Conservation (phyloP, 805 yeast genomes). For the Candida andamanensis region DNA sequence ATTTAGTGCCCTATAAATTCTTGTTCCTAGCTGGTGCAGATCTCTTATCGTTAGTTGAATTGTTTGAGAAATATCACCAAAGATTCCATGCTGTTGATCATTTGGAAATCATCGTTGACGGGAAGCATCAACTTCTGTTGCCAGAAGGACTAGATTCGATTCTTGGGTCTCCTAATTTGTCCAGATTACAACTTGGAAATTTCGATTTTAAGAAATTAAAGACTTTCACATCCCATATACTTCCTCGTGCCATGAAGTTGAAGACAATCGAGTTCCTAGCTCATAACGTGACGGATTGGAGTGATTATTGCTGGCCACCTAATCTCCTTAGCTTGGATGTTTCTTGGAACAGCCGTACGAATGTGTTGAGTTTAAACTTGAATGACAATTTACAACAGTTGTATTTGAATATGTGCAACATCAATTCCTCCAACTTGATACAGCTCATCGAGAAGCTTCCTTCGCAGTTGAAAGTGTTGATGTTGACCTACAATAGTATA, state of each 20-base stretch:
- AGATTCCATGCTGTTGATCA: slow-evolving; percentile 11
- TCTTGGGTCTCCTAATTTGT: slow-evolving; percentile 20
- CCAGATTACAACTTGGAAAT: slow-evolving; percentile 25
- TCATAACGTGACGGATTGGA: slow-evolving; percentile 28
- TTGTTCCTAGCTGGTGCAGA: slow-evolving; percentile 28
- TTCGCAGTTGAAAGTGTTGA: slow-evolving; percentile 19
- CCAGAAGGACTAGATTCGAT: slow-evolving; percentile 17
- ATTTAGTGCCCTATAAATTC: slow-evolving; percentile 23
- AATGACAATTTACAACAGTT: slow-evolving; percentile 21
- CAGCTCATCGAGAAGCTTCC: slow-evolving; percentile 16
- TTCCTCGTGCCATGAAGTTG: slow-evolving; percentile 13
- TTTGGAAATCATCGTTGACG: slow-evolving; percentile 28
- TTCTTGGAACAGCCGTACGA: slow-evolving; percentile 29
- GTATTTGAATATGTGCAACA: slow-evolving; percentile 27
- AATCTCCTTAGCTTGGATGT: slow-evolving; percentile 24
- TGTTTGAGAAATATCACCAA: slow-evolving; percentile 17
- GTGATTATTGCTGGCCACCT: slow-evolving; percentile 20
- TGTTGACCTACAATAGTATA: slow-evolving; percentile 30
- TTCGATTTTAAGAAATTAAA: slow-evolving; percentile 14
- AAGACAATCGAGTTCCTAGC: slow-evolving; percentile 28
- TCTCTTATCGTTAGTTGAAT: slow-evolving; percentile 20
- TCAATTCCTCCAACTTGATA: slow-evolving; percentile 11
- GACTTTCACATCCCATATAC: slow-evolving; percentile 1
- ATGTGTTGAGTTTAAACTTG: slow-evolving; percentile 19
- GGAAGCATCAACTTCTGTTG: slow-evolving; percentile 12